phyloP scores from a whole-genome alignment of 495 filamentous ascomycete species.

The Neurospora sp. region DNA sequence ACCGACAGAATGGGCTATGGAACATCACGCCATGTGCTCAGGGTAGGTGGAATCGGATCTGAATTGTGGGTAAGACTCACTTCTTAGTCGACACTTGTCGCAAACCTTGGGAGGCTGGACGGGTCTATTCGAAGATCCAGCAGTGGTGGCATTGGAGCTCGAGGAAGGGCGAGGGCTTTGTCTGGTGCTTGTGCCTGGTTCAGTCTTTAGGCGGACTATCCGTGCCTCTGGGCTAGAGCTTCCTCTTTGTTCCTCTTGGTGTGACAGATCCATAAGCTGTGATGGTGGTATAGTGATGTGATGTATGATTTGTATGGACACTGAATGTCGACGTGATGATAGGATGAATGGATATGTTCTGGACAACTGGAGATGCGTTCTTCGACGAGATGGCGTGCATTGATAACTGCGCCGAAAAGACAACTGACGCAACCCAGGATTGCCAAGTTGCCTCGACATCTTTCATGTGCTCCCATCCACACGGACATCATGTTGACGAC shows the following conservation, averaged over 20 bases:
- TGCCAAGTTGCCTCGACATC: not conserved
- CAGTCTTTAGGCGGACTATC: not conserved
- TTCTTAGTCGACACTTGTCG: not conserved
- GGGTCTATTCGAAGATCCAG: not conserved
- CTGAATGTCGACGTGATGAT: not conserved
- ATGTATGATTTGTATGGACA: not conserved
- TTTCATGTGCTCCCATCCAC: not conserved
- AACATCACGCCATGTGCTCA: not conserved
- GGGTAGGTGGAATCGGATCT: not conserved
- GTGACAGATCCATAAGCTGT: not conserved
- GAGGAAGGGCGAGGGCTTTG: not conserved
- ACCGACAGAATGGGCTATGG: not conserved
- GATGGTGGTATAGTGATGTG: not conserved
- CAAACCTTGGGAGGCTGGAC: not conserved
- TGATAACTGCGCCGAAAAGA: not conserved
- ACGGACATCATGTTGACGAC: not conserved
- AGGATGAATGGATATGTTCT: not conserved
- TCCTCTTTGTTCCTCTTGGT: not conserved
- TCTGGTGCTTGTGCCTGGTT: not conserved
- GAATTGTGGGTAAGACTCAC: not conserved
- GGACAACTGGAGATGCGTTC: not conserved
- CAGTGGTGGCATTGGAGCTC: not conserved
- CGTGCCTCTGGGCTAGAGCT: not conserved
- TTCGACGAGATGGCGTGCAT: not conserved
- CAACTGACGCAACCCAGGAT: not conserved